A percentile compares a stretch with the other conserved stretches of the same genome.
Evolutionary conservation across 352 stramenopile species (phyloP).

Genomic region (Hyaloperonospora arabidopsidis): DNA sequence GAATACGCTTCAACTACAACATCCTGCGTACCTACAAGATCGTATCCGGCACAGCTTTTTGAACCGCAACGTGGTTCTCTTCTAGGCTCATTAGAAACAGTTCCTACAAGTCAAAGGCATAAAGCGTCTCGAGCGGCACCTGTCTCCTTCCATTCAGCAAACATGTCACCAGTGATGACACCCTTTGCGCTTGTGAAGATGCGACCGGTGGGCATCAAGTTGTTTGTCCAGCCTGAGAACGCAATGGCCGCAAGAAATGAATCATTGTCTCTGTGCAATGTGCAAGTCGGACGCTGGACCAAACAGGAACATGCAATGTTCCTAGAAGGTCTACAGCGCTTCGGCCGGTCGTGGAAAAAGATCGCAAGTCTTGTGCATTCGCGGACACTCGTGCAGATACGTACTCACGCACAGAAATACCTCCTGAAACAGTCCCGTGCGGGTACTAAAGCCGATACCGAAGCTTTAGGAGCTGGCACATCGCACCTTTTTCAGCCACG

Average conservation of each 20-base stretch:
- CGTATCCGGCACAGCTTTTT: conserved; percentile 7
- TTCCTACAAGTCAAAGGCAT: conserved; percentile 10
- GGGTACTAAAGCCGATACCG: conserved; percentile 35
- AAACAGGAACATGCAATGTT: conserved; percentile 87
- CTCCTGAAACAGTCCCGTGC: conserved; percentile 78
- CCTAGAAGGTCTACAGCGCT: conserved; percentile 74
- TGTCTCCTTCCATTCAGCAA: neutral
- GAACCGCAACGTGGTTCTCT: conserved; percentile 8
- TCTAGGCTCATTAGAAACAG: conserved; percentile 4
- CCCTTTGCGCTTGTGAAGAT: conserved; percentile 5
- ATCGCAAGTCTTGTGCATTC: conserved; percentile 77
- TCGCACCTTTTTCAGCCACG: neutral
- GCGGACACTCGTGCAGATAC: conserved; percentile 90
- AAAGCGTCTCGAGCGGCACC: conserved; percentile 1
- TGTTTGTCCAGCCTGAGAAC: neutral
- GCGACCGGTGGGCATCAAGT: conserved; percentile 3
- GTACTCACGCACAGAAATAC: conserved; percentile 96
- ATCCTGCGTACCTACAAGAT: conserved; percentile 5
- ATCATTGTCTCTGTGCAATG: neutral
- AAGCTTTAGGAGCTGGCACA: conserved; percentile 8
- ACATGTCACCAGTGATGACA: neutral
- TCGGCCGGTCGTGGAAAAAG: conserved; percentile 89
- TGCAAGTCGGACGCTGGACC: conserved; percentile 79
- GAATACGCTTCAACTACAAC: conserved; percentile 8
- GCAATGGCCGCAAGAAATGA: neutral